Evolutionary conservation across 306 rosid species (phyloP).

Genomic region (Potentilla sterilis): DNA sequence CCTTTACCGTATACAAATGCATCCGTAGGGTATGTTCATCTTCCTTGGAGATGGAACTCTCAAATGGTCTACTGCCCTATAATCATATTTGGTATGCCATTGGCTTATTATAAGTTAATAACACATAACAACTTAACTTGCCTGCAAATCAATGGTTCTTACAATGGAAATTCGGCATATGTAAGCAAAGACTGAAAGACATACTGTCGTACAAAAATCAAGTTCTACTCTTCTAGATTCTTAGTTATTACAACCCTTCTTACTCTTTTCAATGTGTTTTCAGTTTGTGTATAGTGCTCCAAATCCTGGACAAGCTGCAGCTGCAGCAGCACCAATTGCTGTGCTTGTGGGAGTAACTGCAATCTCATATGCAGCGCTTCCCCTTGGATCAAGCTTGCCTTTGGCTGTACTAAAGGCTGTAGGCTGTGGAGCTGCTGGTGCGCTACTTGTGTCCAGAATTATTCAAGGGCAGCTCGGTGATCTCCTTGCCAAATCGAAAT

Average conservation of each 20-base stretch:
- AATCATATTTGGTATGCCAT: slow-evolving; percentile 9
- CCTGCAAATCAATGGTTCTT: neutral
- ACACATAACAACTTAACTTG: neutral
- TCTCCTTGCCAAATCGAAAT: slow-evolving; percentile 57
- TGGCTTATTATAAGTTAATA: neutral
- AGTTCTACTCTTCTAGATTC: neutral
- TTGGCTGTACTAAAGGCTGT: slow-evolving; percentile 64
- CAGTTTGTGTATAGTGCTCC: slow-evolving; percentile 96
- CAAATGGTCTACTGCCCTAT: slow-evolving; percentile 2
- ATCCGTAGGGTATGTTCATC: slow-evolving; percentile 75
- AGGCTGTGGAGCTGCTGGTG: slow-evolving; percentile 66
- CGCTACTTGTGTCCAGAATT: slow-evolving; percentile 58
- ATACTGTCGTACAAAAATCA: neutral
- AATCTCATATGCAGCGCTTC: slow-evolving; percentile 74
- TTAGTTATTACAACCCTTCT: neutral
- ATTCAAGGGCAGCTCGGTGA: slow-evolving; percentile 86
- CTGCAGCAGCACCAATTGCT: slow-evolving; percentile 91
- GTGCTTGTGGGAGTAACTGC: slow-evolving; percentile 71
- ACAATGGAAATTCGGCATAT: neutral
- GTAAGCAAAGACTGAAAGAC: neutral
- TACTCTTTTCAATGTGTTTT: slow-evolving; percentile 2
- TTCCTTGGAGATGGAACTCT: slow-evolving; percentile 14
- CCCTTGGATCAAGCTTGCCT: slow-evolving; percentile 60
- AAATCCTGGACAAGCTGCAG: slow-evolving; percentile 97
- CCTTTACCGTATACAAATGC: slow-evolving; percentile 93